A percentile compares a stretch with the other conserved stretches of the same genome.
phyloP scores from a whole-genome alignment of 768 basidiomycete species.

The Trametes villosa region DNA sequence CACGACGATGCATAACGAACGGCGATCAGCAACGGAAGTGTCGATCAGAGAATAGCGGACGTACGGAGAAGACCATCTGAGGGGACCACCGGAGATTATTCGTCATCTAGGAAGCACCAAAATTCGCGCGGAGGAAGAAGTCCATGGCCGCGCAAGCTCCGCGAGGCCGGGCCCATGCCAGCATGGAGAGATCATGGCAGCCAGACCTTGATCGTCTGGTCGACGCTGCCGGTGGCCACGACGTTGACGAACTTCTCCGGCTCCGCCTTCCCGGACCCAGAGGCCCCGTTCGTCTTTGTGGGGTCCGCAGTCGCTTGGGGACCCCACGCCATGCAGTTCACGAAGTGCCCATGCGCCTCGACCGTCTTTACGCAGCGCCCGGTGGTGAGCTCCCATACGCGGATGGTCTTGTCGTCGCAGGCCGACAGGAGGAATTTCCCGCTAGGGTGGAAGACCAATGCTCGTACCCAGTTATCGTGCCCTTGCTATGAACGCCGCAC shows the following conservation, averaged over 20 bases:
- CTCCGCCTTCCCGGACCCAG: slow-evolving; percentile 41
- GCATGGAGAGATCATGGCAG: slow-evolving; percentile 23
- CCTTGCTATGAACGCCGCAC: slow-evolving; percentile 33
- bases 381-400: slow-evolving; percentile 59
- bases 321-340: slow-evolving; percentile 28
- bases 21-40: no score
- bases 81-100: slow-evolving; percentile 6
- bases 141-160: slow-evolving; percentile 43
- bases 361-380: slow-evolving; percentile 75
- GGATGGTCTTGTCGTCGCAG: slow-evolving; percentile 61
- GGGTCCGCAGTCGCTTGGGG: slow-evolving; percentile 12
- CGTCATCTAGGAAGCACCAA: slow-evolving; percentile 14
- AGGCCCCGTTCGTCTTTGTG: slow-evolving; percentile 42
- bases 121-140: background rate
- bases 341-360: slow-evolving; percentile 44
- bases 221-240: slow-evolving; percentile 28
- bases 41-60: background rate
- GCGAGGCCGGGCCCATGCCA: slow-evolving; percentile 58
- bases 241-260: slow-evolving; percentile 56
- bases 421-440: slow-evolving; percentile 62
- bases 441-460: slow-evolving; percentile 59
- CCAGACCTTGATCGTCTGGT: slow-evolving; percentile 32
- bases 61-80: slow-evolving; percentile 7
- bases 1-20: background rate
- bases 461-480: slow-evolving; percentile 63